Evolutionary conservation across 768 basidiomycete species (phyloP), one percentile per base, ranked within the genome.

Genomic region (Exidia glandulosa): DNA sequence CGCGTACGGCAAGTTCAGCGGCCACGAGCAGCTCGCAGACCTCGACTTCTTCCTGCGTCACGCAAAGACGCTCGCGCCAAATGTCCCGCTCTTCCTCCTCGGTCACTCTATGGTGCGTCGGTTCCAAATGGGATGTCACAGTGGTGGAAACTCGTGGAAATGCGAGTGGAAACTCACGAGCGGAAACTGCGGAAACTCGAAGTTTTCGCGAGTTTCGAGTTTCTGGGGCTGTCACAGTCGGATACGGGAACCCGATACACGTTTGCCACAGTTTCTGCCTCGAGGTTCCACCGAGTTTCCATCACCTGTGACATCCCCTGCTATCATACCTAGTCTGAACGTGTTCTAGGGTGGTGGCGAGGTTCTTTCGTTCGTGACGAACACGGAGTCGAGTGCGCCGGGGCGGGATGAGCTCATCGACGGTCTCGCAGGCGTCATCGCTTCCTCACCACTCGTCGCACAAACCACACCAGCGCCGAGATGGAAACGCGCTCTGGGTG

Each of bases 281-380:
- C n/a, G n/a, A n/a, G n/a, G n/a, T n/a, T n/a, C n/a, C n/a, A n/a
- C n/a, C n/a, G n/a, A n/a, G n/a, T n/a, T n/a, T n/a, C n/a, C n/a
- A n/a, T n/a, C n/a, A n/a, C n/a, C n/a, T n/a, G n/a, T n/a, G n/a
- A 6, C 31, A 2, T 37, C 61, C 4, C 27, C 30, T n/a, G 7
- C 31, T 58, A 19, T 37, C 2, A 29, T 57, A 14, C n/a, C 25
- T 32, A 19, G 10, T 32, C 47, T 32, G n/a, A n/a, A n/a, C n/a
- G n/a, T n/a, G n/a, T n/a, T 29, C 3, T 60, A 89, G 87, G 87
- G 89, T n/a, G 88, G 87, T 19, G 84, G 71, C 4, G 74, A 86
- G 61, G 81, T 73, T 1, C 75, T 88, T 14, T 82, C 81, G 2
- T 88, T 84, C 63, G 75, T 76, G 16, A 80, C 80, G 0, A 79